These are phyloP conservation scores for Botryosphaeria dothidea DNA, from an alignment of 2,329 filamentous ascomycete genomes.

Conservation along the genomic window DNA sequence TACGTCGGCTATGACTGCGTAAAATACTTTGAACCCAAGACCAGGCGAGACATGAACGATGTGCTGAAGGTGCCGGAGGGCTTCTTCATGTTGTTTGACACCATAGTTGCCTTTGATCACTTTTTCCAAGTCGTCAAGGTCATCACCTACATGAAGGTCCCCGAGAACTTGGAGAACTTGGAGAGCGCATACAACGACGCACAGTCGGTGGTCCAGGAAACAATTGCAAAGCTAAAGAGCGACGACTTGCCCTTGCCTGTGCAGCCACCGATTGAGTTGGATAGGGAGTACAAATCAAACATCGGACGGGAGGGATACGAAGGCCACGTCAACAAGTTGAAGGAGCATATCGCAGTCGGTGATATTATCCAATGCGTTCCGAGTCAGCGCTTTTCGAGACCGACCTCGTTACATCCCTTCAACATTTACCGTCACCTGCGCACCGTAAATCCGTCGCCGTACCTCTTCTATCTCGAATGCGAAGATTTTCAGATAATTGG, in stretches of 20 bases:
- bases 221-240: constrained; percentile 71
- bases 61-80: constrained; percentile 87
- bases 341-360: constrained; percentile 85
- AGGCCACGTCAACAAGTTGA: constrained; percentile 79
- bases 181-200: constrained; percentile 70
- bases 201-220: constrained; percentile 61
- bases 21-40: constrained; percentile 96
- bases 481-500: constrained; percentile 92
- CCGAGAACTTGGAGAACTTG: constrained; percentile 54
- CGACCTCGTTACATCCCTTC: constrained; percentile 90
- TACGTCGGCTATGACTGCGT: constrained; percentile 99
- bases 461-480: constrained; percentile 95
- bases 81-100: constrained; percentile 96
- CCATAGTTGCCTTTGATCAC: constrained; percentile 89
- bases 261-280: constrained; percentile 70
- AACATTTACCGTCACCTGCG: constrained; percentile 96
- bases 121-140: constrained; percentile 93
- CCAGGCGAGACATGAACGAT: constrained; percentile 84
- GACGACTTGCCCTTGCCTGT: constrained; percentile 75
- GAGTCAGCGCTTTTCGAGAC: constrained; percentile 86
- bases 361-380: constrained; percentile 98
- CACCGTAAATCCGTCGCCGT: constrained; percentile 96
- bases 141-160: constrained; percentile 83
- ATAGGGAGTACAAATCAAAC: constrained; percentile 86
- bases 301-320: constrained; percentile 89